Conservation (phyloP, 1,284 basidiomycete genomes). For the Cryptococcus sp. region DNA sequence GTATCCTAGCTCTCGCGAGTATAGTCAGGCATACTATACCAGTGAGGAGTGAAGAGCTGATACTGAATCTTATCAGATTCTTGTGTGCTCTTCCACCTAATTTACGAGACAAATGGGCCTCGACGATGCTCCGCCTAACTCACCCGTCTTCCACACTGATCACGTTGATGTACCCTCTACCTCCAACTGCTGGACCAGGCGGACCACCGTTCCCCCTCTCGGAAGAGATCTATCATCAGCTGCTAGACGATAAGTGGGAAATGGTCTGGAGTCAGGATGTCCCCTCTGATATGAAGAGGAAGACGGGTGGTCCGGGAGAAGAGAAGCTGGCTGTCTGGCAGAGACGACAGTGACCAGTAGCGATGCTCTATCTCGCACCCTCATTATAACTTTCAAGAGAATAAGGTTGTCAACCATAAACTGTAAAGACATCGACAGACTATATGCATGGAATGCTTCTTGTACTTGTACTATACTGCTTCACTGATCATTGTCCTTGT, state of each 20-base stretch:
- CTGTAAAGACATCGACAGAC: too few relatives aligned
- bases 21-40: background rate
- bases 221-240: slow-evolving; percentile 62
- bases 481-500: too few relatives aligned
- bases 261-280: slow-evolving; percentile 60
- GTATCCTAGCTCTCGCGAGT: too few relatives aligned
- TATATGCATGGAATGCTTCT: too few relatives aligned
- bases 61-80: slow-evolving; percentile 56
- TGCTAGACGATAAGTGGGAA: slow-evolving; percentile 56
- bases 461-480: too few relatives aligned
- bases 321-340: slow-evolving; percentile 32
- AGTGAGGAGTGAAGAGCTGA: background rate
- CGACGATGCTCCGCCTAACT: slow-evolving; percentile 61
- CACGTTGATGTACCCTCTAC: slow-evolving; percentile 61
- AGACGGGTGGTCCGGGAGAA: slow-evolving; percentile 17
- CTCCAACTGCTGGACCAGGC: slow-evolving; percentile 52
- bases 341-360: background rate
- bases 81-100: slow-evolving; percentile 68
- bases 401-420: too few relatives aligned
- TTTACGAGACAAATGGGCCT: slow-evolving; percentile 61
- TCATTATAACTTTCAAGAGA: too few relatives aligned
- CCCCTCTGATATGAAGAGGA: slow-evolving; percentile 55
- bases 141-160: slow-evolving; percentile 62
- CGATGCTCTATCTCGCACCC: too few relatives aligned
- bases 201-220: slow-evolving; percentile 64